Conservation (phyloP, 495 filamentous ascomycete genomes). For the Peziza echinospora region DNA sequence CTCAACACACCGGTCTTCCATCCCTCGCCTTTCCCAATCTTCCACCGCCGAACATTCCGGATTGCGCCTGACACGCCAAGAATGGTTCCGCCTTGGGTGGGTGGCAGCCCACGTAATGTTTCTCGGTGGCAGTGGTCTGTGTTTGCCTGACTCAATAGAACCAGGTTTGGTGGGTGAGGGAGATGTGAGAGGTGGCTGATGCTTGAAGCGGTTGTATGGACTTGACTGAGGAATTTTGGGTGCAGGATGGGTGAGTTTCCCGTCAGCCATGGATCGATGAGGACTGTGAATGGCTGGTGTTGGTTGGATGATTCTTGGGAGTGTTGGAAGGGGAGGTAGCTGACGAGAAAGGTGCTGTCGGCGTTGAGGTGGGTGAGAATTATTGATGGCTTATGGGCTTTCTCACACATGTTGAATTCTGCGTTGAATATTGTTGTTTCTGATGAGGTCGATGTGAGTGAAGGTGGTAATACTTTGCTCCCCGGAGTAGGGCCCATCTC, state of each 20-base stretch:
- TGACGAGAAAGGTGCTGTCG: not conserved
- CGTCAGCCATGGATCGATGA: not conserved
- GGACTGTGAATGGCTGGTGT: not conserved
- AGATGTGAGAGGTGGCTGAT: not conserved
- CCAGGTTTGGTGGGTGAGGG: not conserved
- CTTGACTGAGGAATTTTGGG: not conserved
- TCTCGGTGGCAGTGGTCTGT: not conserved
- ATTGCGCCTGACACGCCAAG: not conserved
- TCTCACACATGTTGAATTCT: too few relatives aligned
- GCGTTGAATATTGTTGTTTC: too few relatives aligned
- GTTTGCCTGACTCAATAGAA: not conserved
- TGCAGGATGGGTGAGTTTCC: not conserved
- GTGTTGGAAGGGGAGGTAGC: not conserved
- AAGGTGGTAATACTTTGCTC: too few relatives aligned
- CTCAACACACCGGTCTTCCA: not conserved
- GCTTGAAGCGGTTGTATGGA: not conserved
- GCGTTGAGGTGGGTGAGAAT: not conserved
- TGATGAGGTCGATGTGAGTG: too few relatives aligned
- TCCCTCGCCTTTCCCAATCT: not conserved
- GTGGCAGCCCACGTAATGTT: not conserved
- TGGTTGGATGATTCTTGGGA: not conserved
- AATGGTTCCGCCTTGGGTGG: not conserved
- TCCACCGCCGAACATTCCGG: not conserved
- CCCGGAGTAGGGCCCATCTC: too few relatives aligned
- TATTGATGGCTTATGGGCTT: not conserved